Conservation (phyloP, 805 yeast genomes). For the Candida tammaniensis region DNA sequence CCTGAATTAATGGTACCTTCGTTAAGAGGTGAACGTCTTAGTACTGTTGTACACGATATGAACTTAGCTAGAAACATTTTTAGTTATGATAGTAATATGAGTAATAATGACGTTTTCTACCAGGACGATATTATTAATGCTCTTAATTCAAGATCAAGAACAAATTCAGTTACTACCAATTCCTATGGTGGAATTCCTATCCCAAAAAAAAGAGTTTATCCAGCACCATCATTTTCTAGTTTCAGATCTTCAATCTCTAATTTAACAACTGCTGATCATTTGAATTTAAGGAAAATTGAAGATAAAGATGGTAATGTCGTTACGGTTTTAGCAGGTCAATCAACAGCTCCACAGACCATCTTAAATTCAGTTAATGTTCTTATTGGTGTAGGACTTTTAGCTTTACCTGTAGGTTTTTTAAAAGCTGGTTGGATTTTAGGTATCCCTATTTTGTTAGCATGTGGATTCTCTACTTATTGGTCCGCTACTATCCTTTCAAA, state of each 20-base stretch:
- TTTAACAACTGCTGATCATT: slow-evolving; percentile 44
- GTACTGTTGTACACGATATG: slow-evolving; percentile 50
- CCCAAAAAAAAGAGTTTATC: slow-evolving; percentile 27
- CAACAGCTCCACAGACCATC: slow-evolving; percentile 74
- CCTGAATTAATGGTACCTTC: slow-evolving; percentile 69
- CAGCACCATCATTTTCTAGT: slow-evolving; percentile 45
- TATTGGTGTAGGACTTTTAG: slow-evolving; percentile 67
- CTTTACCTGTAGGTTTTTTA: slow-evolving; percentile 62
- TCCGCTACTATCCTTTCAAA: slow-evolving; percentile 72
- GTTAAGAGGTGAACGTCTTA: slow-evolving; percentile 58
- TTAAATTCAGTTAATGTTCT: slow-evolving; percentile 72
- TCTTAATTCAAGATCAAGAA: slow-evolving; percentile 28
- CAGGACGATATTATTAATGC: slow-evolving; percentile 35
- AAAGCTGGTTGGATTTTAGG: slow-evolving; percentile 72
- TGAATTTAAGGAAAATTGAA: slow-evolving; percentile 62
- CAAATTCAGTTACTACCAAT: slow-evolving; percentile 11
- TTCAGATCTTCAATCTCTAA: slow-evolving; percentile 34
- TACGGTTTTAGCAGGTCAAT: slow-evolving; percentile 75
- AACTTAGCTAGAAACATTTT: slow-evolving; percentile 17
- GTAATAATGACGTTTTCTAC: slow-evolving; percentile 33
- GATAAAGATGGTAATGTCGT: slow-evolving; percentile 67
- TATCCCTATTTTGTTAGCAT: slow-evolving; percentile 48
- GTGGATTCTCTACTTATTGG: slow-evolving; percentile 71
- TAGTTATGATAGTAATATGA: slow-evolving; percentile 11
- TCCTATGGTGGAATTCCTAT: slow-evolving; percentile 19